These are phyloP conservation scores for Blastobotrys ciferrii DNA, from an alignment of 1,139 yeast species.

Conservation along the genomic window DNA sequence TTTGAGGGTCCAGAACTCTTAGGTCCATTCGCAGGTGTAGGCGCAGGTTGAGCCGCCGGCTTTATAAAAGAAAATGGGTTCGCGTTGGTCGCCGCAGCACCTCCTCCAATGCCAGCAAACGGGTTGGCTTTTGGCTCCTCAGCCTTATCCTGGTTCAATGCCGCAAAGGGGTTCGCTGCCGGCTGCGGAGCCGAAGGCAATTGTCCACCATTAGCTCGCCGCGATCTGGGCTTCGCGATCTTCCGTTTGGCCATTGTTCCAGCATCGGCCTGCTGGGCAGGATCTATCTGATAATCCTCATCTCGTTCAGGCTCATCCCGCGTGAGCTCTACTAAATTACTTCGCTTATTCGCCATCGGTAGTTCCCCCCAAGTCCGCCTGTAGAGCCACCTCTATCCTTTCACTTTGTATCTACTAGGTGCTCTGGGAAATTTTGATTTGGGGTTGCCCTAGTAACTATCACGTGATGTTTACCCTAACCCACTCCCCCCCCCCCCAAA, in stretches of 20 bases:
- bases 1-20: conserved; percentile 7
- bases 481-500: too few relatives aligned
- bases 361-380: not conserved
- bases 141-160: conserved; percentile 16
- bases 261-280: conserved; percentile 50
- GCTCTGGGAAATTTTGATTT: not conserved
- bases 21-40: not conserved
- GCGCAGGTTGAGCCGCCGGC: too few relatives aligned
- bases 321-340: conserved; percentile 32
- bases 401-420: not conserved
- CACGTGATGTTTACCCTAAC: too few relatives aligned
- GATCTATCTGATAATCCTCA: conserved; percentile 37
- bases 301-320: conserved; percentile 44
- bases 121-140: conserved; percentile 8
- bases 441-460: not conserved
- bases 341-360: conserved; percentile 22
- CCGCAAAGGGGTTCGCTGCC: conserved; percentile 25
- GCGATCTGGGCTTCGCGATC: conserved; percentile 56
- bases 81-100: conserved; percentile 6
- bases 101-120: conserved; percentile 10
- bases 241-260: conserved; percentile 67
- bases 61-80: conserved; percentile 9
- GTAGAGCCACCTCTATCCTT: not conserved
- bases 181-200: conserved; percentile 19
- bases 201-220: conserved; percentile 25